These are phyloP conservation scores for Xylogone sp. DNA, from an alignment of 2,329 filamentous ascomycete genomes.

Conservation along the genomic window DNA sequence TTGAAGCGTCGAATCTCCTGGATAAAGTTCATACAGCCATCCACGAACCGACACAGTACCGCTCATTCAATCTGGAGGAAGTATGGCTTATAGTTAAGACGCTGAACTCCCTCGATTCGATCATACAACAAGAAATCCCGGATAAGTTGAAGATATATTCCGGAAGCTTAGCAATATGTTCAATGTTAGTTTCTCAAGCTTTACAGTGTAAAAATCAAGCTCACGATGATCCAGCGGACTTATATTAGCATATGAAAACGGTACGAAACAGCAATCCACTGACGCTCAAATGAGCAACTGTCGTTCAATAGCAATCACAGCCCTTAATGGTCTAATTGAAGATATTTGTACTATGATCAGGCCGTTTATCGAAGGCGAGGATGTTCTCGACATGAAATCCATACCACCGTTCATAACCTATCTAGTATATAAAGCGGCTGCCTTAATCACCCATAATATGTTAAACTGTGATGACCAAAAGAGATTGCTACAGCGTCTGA, in stretches of 20 bases:
- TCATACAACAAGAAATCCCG: slow-evolving; percentile 8
- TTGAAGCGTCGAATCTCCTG: slow-evolving; percentile 14
- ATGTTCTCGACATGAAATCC: slow-evolving; percentile 9
- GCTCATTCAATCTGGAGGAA: slow-evolving; percentile 13
- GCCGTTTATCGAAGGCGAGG: slow-evolving; percentile 5
- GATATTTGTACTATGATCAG: slow-evolving; percentile 10
- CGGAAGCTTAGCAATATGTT: slow-evolving; percentile 9
- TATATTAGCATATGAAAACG: slow-evolving; percentile 15
- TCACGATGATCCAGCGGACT: slow-evolving; percentile 11
- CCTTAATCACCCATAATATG: slow-evolving; percentile 12
- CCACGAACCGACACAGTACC: slow-evolving; percentile 9
- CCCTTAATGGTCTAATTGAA: slow-evolving; percentile 4
- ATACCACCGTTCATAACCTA: slow-evolving; percentile 13
- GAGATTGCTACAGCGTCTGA: slow-evolving; percentile 9
- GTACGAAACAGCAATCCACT: slow-evolving; percentile 7
- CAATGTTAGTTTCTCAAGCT: slow-evolving; percentile 9
- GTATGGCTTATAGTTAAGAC: slow-evolving; percentile 11
- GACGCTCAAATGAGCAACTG: slow-evolving; percentile 6
- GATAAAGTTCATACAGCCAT: slow-evolving; percentile 14
- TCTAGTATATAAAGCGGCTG: slow-evolving; percentile 15
- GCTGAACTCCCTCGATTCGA: slow-evolving; percentile 9
- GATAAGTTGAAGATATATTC: slow-evolving; percentile 7
- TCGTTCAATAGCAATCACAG: slow-evolving; percentile 3
- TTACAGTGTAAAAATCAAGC: slow-evolving; percentile 1
- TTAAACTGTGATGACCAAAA: slow-evolving; percentile 4